phyloP scores from a whole-genome alignment of 257 asterid species.

The Capsicum baccatum region DNA sequence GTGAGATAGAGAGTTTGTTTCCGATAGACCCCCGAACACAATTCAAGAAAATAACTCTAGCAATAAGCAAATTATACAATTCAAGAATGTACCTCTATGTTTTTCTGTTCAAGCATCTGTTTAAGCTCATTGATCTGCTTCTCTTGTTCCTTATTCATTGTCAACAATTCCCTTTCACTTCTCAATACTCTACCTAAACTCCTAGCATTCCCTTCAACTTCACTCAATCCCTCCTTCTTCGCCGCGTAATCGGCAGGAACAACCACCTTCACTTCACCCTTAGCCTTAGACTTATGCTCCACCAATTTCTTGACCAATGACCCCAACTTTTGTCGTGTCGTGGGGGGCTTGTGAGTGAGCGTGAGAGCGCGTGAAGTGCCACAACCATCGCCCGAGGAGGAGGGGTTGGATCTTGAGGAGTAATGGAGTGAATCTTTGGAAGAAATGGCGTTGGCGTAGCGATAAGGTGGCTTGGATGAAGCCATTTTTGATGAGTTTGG shows the following conservation, averaged over 20 bases:
- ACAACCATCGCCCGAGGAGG: slow-evolving; percentile 50
- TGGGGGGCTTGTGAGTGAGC: slow-evolving; percentile 41
- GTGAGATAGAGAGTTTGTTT: no score
- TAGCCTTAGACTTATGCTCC: slow-evolving; percentile 60
- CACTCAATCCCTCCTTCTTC: slow-evolving; percentile 81
- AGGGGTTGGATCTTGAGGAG: slow-evolving; percentile 72
- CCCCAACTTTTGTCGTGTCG: slow-evolving; percentile 41
- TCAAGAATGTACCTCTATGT: neutral
- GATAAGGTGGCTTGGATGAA: slow-evolving; percentile 73
- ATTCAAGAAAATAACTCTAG: neutral
- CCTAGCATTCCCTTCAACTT: slow-evolving; percentile 77
- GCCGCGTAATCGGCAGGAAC: slow-evolving; percentile 60
- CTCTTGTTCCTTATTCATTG: slow-evolving; percentile 70
- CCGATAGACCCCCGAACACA: no score
- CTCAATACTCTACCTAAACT: slow-evolving; percentile 89
- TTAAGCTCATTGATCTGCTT: slow-evolving; percentile 64
- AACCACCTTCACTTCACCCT: slow-evolving; percentile 35
- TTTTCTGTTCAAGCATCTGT: slow-evolving; percentile 40
- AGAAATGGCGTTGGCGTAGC: slow-evolving; percentile 54
- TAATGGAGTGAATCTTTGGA: slow-evolving; percentile 39
- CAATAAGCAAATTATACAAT: neutral
- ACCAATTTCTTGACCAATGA: slow-evolving; percentile 77
- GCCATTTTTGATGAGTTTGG: slow-evolving; percentile 50
- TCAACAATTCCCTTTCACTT: slow-evolving; percentile 94
- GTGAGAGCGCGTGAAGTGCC: slow-evolving; percentile 52